Evolutionary conservation across 306 rosid genomes (phyloP), one percentile per base, ranked within the genome.

Genomic region (Corylus avellana): DNA sequence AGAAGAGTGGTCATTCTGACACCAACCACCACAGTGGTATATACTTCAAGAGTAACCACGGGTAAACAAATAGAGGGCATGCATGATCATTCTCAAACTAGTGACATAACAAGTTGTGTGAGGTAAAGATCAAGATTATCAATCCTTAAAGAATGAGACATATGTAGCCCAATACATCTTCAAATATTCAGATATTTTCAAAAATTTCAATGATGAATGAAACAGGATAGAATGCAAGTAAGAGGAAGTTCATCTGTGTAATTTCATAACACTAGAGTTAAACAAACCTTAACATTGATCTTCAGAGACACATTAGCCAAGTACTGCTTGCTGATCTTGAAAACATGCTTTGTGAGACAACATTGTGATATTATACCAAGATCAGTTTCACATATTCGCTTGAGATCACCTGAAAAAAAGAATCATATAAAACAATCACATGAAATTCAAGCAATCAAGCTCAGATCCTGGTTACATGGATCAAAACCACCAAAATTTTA

Each of bases 291-390:
- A 59, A 93, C 98, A 86, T 93, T 93, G 84, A 93, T 93, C 92
- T 93, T 93, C 81, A 93, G 83, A 32, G 98, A 90, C 79, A 93
- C 98, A 76, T 93, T 93, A 55, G 98, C 98, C 83, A 93, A 72
- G 88, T 93, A 93, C 83, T 93, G 98, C 71, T 93, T 93, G 77
- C 85, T 93, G 69, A 93, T 90, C 85, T 90, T 93, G 84, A 93
- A 93, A 75, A 93, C 98, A 70, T 93, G 87, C 85, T 93, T 93
- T 20, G 98, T 93, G 83, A 93, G 93, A 85, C 98, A 93, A 82
- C 98, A 93, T 72, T 93, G 98, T 4, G 98, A 86, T 71, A 93
- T 93, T 76, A 93, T 75, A 44, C 98, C 98, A 63, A 93, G 98
- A 78, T 91, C 97, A 9, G 98, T 93, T 79, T 93, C 98, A 76